Base-by-base conservation (phyloP, 2,329 filamentous ascomycete species). In the Ilyonectria robusta region DNA sequence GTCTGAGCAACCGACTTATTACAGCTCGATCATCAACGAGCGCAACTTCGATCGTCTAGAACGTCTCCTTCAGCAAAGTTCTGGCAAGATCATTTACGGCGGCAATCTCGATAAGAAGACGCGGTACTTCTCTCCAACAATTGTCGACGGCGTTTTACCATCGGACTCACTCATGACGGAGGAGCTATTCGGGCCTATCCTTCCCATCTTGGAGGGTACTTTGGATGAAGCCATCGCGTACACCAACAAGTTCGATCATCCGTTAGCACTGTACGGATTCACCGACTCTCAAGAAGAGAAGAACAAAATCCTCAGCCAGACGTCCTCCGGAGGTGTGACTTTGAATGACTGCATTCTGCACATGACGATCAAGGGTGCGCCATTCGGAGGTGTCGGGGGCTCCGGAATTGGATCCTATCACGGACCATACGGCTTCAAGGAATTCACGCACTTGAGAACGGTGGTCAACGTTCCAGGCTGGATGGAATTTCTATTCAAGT, bases 341-440 rank as follows among this genome's bases (percentile, higher is more conserved):
- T 77, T 85, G 70, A 85, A 85, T 68, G 82, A 84, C 67, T 74
- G 78, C 31, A 71, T 79, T 48, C 65, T 83, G 6, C 84, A 85
- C 58, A 78, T 79, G 44, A 37, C 74, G 72, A 75, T 81, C 40
- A 76, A 78, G 2, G 76, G 74, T 19, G 80, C 81, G 2, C 83
- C 84, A 2, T 85, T 86, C 64, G 84, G 84, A 21, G 84, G 84
- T 11, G 80, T 84, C 13, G 84, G 84, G 15, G 77, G 77, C 19
- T 82, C 80, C 5, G 84, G 84, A 10, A 76, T 78, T n/a, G 84
- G 84, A 29, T 71, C 74, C 26, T 84, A 85, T 69, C 82, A 84
- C 60, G 84, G 84, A 9, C 69, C 73, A 44, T 78, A 80, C 66
- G 81, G 83, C 40, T 78, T 86, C 71, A 75, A 79, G 9, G 71